These are phyloP conservation scores for Yarrowia sp. DNA, from an alignment of 805 yeast species.

Conservation along the genomic window DNA sequence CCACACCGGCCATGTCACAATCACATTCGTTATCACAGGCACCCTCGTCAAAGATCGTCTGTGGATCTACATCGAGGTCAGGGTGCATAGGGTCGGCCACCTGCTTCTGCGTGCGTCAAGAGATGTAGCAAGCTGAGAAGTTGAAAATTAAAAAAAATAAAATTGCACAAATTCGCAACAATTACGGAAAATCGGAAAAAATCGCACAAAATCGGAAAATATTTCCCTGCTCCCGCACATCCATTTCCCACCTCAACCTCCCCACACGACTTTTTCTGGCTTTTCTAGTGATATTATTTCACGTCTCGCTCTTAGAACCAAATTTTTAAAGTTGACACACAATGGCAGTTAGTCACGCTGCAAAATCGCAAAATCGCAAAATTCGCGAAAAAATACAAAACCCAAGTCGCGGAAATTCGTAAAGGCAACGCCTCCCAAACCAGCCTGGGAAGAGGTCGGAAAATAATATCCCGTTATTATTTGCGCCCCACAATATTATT, in stretches of 20 bases:
- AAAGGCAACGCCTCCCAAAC: not conserved
- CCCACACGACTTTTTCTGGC: too few relatives aligned
- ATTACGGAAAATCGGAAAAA: not conserved
- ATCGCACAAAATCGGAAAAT: too few relatives aligned
- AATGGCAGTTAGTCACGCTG: conserved; percentile 8
- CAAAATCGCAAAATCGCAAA: not conserved
- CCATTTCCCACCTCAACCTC: too few relatives aligned
- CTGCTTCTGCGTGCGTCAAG: conserved; percentile 19
- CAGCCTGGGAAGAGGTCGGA: not conserved
- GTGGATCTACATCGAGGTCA: conserved; percentile 13
- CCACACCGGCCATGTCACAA: not conserved
- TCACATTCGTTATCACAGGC: conserved; percentile 1
- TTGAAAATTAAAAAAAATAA: not conserved
- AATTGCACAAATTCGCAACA: not conserved
- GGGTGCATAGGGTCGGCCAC: conserved; percentile 23
- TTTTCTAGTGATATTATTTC: too few relatives aligned
- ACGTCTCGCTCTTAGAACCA: conserved; percentile 20
- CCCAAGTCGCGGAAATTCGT: too few relatives aligned
- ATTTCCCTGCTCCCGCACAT: too few relatives aligned
- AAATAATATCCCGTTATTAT: not conserved
- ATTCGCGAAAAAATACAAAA: not conserved
- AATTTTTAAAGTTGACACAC: conserved; percentile 1
- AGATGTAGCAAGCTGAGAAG: not conserved
- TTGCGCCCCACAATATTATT: conserved; percentile 23
- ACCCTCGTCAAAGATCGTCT: conserved; percentile 14